These are phyloP conservation scores for Sugiyamaella grinbergsii DNA, from an alignment of 1,139 yeast species.

Conservation along the genomic window DNA sequence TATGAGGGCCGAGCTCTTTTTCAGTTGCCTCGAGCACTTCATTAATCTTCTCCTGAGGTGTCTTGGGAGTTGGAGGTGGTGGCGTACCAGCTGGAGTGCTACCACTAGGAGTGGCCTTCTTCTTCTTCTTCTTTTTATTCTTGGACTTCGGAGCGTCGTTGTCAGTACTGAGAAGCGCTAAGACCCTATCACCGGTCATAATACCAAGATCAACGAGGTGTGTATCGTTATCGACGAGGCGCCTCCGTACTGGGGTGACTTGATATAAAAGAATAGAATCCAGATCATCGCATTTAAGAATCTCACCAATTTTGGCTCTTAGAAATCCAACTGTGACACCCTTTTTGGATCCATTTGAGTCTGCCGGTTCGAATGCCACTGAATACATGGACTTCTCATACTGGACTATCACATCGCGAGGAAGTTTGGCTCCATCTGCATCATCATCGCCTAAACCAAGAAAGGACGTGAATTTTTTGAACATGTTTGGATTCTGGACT, in stretches of 20 bases:
- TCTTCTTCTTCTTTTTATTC: conserved; percentile 20
- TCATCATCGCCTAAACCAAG: conserved; percentile 11
- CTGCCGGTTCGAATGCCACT: conserved; percentile 18
- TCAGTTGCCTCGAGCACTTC: conserved; percentile 35
- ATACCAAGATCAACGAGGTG: conserved; percentile 39
- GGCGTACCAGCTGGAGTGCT: conserved; percentile 22
- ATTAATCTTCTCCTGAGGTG: conserved; percentile 40
- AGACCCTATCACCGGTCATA: conserved; percentile 37
- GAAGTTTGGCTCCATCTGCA: background rate
- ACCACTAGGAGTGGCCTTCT: conserved; percentile 21
- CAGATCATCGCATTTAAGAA: conserved; percentile 54
- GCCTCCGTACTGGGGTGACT: conserved; percentile 35
- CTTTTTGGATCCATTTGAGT: conserved; percentile 8
- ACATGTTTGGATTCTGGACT: conserved; percentile 5
- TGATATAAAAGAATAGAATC: conserved; percentile 42
- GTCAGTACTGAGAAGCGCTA: conserved; percentile 33
- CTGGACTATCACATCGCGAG: conserved; percentile 17
- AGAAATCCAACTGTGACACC: conserved; percentile 63
- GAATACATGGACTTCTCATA: conserved; percentile 21
- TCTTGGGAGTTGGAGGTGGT: conserved; percentile 31
- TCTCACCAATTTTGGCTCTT: conserved; percentile 46
- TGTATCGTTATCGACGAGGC: conserved; percentile 38
- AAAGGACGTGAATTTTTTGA: conserved; percentile 12
- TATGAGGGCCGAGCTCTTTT: conserved; percentile 39
- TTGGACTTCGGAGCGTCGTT: conserved; percentile 27